Conservation (phyloP, 192 early-diverging fungal genomes). For the Kappamyces sp. region DNA sequence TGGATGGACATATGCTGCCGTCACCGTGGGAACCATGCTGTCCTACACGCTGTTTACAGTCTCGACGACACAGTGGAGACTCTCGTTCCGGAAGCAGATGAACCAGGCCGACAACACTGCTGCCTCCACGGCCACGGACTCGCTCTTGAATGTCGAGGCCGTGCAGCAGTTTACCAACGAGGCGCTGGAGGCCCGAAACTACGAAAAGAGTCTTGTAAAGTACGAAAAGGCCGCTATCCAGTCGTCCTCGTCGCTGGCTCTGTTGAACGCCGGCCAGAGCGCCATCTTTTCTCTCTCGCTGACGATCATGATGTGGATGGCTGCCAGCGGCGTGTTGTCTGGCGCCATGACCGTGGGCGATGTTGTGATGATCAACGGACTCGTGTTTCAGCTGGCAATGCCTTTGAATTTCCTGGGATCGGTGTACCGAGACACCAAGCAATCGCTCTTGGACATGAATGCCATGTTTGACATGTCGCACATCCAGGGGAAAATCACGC, state of each 20-base stretch:
- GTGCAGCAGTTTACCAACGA: conserved; percentile 98
- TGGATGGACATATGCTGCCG: conserved; percentile 70
- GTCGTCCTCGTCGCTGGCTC: conserved; percentile 78
- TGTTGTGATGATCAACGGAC: conserved; percentile 97
- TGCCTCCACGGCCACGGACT: conserved; percentile 89
- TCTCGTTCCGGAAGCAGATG: conserved; percentile 72
- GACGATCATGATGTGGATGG: conserved; percentile 94
- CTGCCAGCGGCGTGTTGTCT: conserved; percentile 73
- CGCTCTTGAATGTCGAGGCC: conserved; percentile 94
- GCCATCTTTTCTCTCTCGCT: conserved; percentile 89
- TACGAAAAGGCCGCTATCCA: conserved; percentile 94
- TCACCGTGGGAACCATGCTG: conserved; percentile 69
- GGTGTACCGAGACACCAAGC: conserved; percentile 93
- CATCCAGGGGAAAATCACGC: conserved; percentile 38
- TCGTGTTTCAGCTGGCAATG: conserved; percentile 95
- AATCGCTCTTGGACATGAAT: conserved; percentile 96
- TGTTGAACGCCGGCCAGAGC: conserved; percentile 87
- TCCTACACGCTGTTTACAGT: conserved; percentile 54
- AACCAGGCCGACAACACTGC: conserved; percentile 95
- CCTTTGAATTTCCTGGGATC: conserved; percentile 97
- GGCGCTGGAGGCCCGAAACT: conserved; percentile 79
- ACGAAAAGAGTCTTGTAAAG: conserved; percentile 78
- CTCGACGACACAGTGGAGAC: conserved; percentile 79
- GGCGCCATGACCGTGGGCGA: conserved; percentile 91
- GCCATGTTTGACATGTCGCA: conserved; percentile 83